Evolutionary conservation across 2,329 filamentous ascomycete genomes (phyloP).

Genomic region (Phialophora tarda): DNA sequence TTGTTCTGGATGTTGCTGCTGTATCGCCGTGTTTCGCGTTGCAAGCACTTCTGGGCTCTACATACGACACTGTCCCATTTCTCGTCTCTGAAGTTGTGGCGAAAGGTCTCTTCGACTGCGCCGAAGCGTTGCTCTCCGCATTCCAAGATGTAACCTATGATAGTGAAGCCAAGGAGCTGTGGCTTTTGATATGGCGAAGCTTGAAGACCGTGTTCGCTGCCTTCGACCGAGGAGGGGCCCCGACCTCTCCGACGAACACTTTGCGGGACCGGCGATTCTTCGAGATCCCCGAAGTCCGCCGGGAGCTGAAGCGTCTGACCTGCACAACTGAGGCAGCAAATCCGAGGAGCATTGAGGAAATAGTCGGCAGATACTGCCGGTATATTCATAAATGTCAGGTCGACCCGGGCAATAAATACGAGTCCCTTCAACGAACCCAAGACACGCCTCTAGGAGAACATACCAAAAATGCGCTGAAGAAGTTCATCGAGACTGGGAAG

Average conservation of each 20-base stretch:
- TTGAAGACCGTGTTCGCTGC: slow-evolving; percentile 26
- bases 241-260: slow-evolving; percentile 11
- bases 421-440: slow-evolving; percentile 25
- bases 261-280: slow-evolving; percentile 29
- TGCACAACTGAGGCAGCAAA: slow-evolving; percentile 28
- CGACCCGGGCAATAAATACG: slow-evolving; percentile 22
- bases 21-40: slow-evolving; percentile 8
- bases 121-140: slow-evolving; percentile 9
- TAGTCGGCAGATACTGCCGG: slow-evolving; percentile 34
- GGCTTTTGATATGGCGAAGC: slow-evolving; percentile 33
- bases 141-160: slow-evolving; percentile 30
- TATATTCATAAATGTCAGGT: slow-evolving; percentile 27
- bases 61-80: neutral
- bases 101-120: slow-evolving; percentile 5
- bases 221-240: slow-evolving; percentile 14
- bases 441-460: slow-evolving; percentile 25
- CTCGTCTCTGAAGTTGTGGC: slow-evolving; percentile 13
- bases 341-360: slow-evolving; percentile 31
- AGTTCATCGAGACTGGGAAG: slow-evolving; percentile 23
- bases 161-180: slow-evolving; percentile 27
- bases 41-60: slow-evolving; percentile 2
- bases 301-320: slow-evolving; percentile 17
- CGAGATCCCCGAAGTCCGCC: slow-evolving; percentile 8
- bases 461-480: slow-evolving; percentile 24
- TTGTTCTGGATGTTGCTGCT: slow-evolving; percentile 17